Conservation (phyloP, 2,329 filamentous ascomycete species). For the Dactylellina haptotyla region DNA sequence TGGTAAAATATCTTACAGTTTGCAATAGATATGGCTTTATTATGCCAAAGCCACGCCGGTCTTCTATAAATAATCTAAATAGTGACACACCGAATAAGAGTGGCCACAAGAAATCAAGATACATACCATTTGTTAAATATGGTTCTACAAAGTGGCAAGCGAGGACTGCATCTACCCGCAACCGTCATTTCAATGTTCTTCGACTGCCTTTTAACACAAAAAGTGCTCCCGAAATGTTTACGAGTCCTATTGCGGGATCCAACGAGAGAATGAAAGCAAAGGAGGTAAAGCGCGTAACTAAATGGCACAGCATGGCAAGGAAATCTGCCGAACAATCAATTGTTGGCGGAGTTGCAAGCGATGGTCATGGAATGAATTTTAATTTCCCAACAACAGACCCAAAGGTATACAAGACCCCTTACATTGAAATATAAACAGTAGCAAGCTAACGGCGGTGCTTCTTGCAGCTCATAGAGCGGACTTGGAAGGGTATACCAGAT, state of each 20-base stretch:
- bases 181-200: conserved; percentile 23
- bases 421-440: background rate
- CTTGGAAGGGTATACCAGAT: conserved; percentile 98
- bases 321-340: conserved; percentile 62
- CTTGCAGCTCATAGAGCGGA: conserved; percentile 80
- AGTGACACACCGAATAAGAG: conserved; percentile 29
- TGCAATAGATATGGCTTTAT: conserved; percentile 73
- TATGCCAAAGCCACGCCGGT: conserved; percentile 62
- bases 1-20: background rate
- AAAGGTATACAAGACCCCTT: conserved; percentile 66
- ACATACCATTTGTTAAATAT: conserved; percentile 67
- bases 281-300: conserved; percentile 72
- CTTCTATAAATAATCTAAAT: conserved; percentile 57
- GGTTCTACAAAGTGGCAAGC: conserved; percentile 71
- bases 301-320: conserved; percentile 75
- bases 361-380: conserved; percentile 73
- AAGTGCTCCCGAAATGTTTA: conserved; percentile 74
- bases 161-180: conserved; percentile 67
- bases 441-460: background rate
- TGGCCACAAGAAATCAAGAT: conserved; percentile 61
- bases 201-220: conserved; percentile 64
- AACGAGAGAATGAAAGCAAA: conserved; percentile 71
- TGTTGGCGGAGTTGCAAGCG: too few relatives aligned
- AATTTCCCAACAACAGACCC: conserved; percentile 61
- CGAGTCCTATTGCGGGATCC: conserved; percentile 68